phyloP scores from a whole-genome alignment of 352 stramenopile genomes.

The Phytophthora syringae region DNA sequence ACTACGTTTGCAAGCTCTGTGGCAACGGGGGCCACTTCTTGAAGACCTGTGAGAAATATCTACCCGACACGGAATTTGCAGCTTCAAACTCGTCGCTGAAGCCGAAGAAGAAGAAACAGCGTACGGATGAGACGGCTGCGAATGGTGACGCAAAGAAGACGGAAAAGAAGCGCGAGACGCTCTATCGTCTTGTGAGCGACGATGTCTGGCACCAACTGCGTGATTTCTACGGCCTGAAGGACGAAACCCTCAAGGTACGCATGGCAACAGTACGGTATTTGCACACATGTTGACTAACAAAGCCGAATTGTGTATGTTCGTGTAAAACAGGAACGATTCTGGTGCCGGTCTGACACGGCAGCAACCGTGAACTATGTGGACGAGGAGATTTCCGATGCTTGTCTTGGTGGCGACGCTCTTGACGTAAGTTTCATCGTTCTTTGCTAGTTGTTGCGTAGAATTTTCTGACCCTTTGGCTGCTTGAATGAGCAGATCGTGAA shows the following conservation, averaged over 20 bases:
- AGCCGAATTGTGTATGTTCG: conserved; percentile 1
- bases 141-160: conserved; percentile 18
- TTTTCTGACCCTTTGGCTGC: background rate
- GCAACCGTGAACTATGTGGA: conserved; percentile 86
- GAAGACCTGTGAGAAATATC: conserved; percentile 72
- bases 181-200: conserved; percentile 70
- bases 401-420: conserved; percentile 71
- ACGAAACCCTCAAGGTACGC: conserved; percentile 56
- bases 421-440: conserved; percentile 41
- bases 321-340: conserved; percentile 48
- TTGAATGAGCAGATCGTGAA: conserved; percentile 84
- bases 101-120: conserved; percentile 63
- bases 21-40: conserved; percentile 68
- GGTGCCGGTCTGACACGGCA: conserved; percentile 80
- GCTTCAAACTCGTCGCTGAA: conserved; percentile 28
- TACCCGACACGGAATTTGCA: conserved; percentile 54
- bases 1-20: conserved; percentile 86
- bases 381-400: conserved; percentile 63
- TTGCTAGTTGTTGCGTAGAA: background rate
- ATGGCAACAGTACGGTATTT: background rate
- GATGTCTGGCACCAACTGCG: conserved; percentile 65
- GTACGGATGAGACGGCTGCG: conserved; percentile 22
- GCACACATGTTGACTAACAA: conserved; percentile 4
- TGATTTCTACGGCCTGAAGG: conserved; percentile 71
- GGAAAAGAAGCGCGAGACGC: conserved; percentile 67